Base-by-base conservation (phyloP, 768 basidiomycete genomes). In the Rhodotorula toruloides region DNA sequence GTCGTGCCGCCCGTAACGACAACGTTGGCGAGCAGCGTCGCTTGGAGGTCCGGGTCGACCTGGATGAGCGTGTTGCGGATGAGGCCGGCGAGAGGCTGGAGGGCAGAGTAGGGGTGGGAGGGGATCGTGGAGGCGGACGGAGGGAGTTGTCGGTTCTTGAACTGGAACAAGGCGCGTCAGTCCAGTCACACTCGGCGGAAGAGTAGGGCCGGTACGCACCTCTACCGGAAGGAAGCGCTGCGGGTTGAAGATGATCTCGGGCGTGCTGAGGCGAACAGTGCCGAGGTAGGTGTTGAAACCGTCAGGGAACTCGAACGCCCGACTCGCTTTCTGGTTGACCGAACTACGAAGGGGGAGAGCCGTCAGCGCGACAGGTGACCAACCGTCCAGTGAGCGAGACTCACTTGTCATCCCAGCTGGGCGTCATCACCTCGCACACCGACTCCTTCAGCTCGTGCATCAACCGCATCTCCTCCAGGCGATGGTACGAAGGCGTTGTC, bases 1-100 rank as follows among this genome's bases (percentile, higher is more conserved):
- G 88, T 90, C 43, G 92, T 89, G 16, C 93, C 94, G 13, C 96
- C 96, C n/a, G 91, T 89, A 52, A 98, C 84, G 54, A 99, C 93
- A 57, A 99, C 86, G 74, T 98, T 97, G 67, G 88, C 85, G 75
- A 94, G 84, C 34, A 99, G 84, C 27, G 89, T 87, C 65, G 90
- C 88, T 36, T 93, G 88, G 61, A 97, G 79, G 77, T 99, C 96
- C 0, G 89, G 86, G 73, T 99, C 96, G 78, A 89, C 91, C 16
- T 88, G 84, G 65, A 86, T 83, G 63, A 98, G 82, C 0, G 90
- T 84, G 64, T 87, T 85, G 57, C 81, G 83, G 50, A 97, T 86
- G 36, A 99, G 81, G 14, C 84, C 79, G 14, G 88, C 85, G 49
- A 98, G 74, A 11, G 78, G 71, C 1, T 77, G 74, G 37, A 78